phyloP scores from a whole-genome alignment of 306 rosid genomes.

The Alnus rubra region DNA sequence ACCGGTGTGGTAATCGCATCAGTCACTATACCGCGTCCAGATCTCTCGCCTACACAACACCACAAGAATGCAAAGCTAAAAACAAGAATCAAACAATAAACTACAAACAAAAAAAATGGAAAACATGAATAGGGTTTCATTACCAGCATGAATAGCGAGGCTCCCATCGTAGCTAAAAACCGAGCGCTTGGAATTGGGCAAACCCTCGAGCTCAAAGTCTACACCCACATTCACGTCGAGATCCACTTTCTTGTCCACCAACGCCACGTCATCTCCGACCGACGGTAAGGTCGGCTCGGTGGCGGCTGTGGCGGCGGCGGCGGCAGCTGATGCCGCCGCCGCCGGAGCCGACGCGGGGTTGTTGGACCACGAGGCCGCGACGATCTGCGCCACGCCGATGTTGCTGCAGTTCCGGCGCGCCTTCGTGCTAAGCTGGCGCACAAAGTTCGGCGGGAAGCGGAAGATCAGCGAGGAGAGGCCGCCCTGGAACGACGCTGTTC shows the following conservation, averaged over 20 bases:
- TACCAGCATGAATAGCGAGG: slow-evolving; percentile 77
- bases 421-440: slow-evolving; percentile 87
- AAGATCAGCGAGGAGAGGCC: slow-evolving; percentile 50
- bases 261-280: slow-evolving; percentile 45
- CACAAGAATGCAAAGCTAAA: slow-evolving; percentile 9
- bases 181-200: slow-evolving; percentile 47
- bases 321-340: slow-evolving; percentile 51
- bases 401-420: slow-evolving; percentile 96
- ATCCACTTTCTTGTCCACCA: slow-evolving; percentile 21
- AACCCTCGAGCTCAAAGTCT: slow-evolving; percentile 35
- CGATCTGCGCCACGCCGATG: slow-evolving; percentile 97
- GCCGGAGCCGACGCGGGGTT: slow-evolving; percentile 23
- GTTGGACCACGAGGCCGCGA: slow-evolving; percentile 99
- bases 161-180: slow-evolving; percentile 77
- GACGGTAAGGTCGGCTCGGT: slow-evolving; percentile 39
- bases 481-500: slow-evolving; percentile 27
- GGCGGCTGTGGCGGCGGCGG: slow-evolving; percentile 38
- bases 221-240: slow-evolving; percentile 48
- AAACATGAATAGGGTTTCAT: background rate
- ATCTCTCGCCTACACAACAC: slow-evolving; percentile 65
- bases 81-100: background rate
- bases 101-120: background rate
- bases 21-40: slow-evolving; percentile 79
- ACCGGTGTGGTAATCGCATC: slow-evolving; percentile 95
- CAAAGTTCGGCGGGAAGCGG: slow-evolving; percentile 89